Conservation (phyloP, 2,329 filamentous ascomycete genomes). For the Nemania diffusa region DNA sequence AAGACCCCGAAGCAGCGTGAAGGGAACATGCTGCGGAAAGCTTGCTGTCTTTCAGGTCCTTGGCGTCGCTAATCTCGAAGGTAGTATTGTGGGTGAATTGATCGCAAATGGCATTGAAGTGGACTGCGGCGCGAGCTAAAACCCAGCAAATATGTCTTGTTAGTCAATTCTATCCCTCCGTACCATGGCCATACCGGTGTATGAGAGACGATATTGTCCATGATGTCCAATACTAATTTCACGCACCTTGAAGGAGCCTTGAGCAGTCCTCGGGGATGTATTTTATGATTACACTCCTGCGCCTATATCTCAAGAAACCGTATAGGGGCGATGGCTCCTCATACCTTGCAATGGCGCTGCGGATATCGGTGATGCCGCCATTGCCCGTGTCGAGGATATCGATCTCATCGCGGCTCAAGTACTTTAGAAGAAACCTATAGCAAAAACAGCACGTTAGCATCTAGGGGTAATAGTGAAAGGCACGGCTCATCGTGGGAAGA, state of each 20-base stretch:
- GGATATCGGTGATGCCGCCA: conserved; percentile 85
- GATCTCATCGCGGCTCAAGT: conserved; percentile 87
- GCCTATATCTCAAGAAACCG: conserved; percentile 88
- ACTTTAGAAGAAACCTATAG: conserved; percentile 91
- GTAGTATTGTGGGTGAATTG: conserved; percentile 85
- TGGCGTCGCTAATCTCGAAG: conserved; percentile 78
- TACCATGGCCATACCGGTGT: conserved; percentile 35
- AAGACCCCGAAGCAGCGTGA: conserved; percentile 87
- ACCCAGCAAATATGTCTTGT: conserved; percentile 39
- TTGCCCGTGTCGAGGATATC: conserved; percentile 79
- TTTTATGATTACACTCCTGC: conserved; percentile 90
- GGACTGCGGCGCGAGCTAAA: conserved; percentile 82
- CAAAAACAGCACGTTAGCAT: conserved; percentile 32
- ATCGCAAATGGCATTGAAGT: conserved; percentile 74
- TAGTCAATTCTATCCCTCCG: conserved; percentile 34
- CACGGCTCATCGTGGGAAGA: not conserved
- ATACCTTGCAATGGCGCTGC: conserved; percentile 80
- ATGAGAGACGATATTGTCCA: not conserved
- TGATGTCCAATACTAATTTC: conserved; percentile 51
- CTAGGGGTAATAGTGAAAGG: conserved; percentile 18
- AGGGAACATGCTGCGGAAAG: conserved; percentile 89
- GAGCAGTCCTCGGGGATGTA: conserved; percentile 93
- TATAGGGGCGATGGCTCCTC: conserved; percentile 89
- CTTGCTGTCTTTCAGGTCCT: conserved; percentile 86
- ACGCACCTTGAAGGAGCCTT: conserved; percentile 87